phyloP scores from a whole-genome alignment of 2,329 filamentous ascomycete species.

The Venturia asperata region DNA sequence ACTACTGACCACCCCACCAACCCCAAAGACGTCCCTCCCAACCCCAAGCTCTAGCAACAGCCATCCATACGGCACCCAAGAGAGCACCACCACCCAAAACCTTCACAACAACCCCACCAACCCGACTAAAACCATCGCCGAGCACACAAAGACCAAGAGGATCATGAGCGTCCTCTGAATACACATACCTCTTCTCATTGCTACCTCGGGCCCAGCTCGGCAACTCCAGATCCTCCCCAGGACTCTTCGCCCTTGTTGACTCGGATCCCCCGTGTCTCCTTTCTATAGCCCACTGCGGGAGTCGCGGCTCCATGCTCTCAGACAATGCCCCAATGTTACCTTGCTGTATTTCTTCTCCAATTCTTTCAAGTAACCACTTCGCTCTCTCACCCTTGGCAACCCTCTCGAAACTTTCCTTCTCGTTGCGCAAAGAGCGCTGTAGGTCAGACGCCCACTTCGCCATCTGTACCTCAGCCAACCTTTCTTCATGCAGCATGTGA shows the following conservation, averaged over 20 bases:
- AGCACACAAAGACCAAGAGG: slow-evolving; percentile 71
- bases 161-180: slow-evolving; percentile 52
- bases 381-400: slow-evolving; percentile 55
- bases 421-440: slow-evolving; percentile 66
- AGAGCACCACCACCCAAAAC: slow-evolving; percentile 67
- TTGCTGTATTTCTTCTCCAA: slow-evolving; percentile 16
- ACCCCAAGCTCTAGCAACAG: slow-evolving; percentile 33
- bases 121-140: slow-evolving; percentile 56
- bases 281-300: neutral
- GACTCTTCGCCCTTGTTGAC: slow-evolving; percentile 24
- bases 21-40: slow-evolving; percentile 22
- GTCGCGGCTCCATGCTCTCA: neutral
- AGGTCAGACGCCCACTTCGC: slow-evolving; percentile 78
- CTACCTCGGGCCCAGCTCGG: slow-evolving; percentile 27
- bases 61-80: slow-evolving; percentile 61
- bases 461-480: slow-evolving; percentile 60
- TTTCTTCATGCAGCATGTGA: slow-evolving; percentile 50
- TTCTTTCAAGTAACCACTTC: slow-evolving; percentile 63
- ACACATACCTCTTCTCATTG: slow-evolving; percentile 19
- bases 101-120: slow-evolving; percentile 62
- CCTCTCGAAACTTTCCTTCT: slow-evolving; percentile 61
- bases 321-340: slow-evolving; percentile 12
- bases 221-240: slow-evolving; percentile 28
- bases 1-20: neutral
- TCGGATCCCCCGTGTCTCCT: neutral